phyloP scores from a whole-genome alignment of 345 rosid genomes.

The Gossypium longicalyx region DNA sequence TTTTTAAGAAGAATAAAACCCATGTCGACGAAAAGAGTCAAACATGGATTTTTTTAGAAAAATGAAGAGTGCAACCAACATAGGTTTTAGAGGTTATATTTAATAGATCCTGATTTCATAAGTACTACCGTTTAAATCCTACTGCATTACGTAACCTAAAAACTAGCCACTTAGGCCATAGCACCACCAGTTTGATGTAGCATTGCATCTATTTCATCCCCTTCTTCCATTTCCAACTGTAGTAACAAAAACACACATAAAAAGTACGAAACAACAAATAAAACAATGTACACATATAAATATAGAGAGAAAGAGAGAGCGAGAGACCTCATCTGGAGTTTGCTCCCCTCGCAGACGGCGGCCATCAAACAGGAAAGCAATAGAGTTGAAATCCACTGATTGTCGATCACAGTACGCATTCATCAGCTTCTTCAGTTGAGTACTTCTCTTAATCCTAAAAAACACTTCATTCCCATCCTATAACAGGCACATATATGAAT shows the following conservation, averaged over 20 bases:
- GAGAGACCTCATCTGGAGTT: slow-evolving; percentile 76
- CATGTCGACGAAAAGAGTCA: too few relatives aligned
- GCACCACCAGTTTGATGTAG: slow-evolving; percentile 82
- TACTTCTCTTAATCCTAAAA: slow-evolving; percentile 80
- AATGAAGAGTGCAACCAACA: background rate
- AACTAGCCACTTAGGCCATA: background rate
- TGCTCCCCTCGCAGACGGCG: slow-evolving; percentile 79
- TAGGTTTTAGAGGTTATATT: background rate
- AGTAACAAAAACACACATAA: background rate
- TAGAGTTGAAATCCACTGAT: slow-evolving; percentile 67
- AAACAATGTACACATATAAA: background rate
- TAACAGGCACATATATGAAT: slow-evolving; percentile 3
- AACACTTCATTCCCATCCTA: slow-evolving; percentile 86
- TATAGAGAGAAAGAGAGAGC: background rate
- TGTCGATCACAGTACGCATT: slow-evolving; percentile 83
- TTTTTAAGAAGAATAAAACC: too few relatives aligned
- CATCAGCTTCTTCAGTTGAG: slow-evolving; percentile 90
- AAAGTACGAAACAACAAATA: background rate
- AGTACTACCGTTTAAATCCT: background rate
- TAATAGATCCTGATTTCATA: background rate
- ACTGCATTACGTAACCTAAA: background rate
- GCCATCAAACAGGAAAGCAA: slow-evolving; percentile 86
- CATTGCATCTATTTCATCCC: slow-evolving; percentile 90
- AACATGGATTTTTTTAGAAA: too few relatives aligned
- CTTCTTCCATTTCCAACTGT: slow-evolving; percentile 89